Evolutionary conservation across 1,284 basidiomycete genomes (phyloP).

Genomic region (Baeospora myosura): DNA sequence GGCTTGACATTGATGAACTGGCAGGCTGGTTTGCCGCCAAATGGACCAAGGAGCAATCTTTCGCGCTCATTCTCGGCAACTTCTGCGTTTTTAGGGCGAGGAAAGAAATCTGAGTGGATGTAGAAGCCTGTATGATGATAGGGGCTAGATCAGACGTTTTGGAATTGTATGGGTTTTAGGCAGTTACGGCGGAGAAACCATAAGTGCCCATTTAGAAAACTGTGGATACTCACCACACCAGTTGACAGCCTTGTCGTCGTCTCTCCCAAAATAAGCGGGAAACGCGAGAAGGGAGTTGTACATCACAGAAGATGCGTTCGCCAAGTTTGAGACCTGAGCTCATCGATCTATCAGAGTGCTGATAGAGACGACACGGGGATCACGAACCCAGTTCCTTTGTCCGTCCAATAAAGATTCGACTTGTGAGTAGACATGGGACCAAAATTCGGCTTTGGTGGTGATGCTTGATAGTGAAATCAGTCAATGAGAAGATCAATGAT

Average conservation of each 20-base stretch:
- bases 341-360: neutral
- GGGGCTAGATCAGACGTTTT: slow-evolving; percentile 12
- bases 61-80: slow-evolving; percentile 13
- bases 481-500: slow-evolving; percentile 1
- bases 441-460: slow-evolving; percentile 66
- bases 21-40: slow-evolving; percentile 85
- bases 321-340: slow-evolving; percentile 72
- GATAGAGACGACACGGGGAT: neutral
- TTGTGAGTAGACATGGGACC: slow-evolving; percentile 65
- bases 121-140: slow-evolving; percentile 64
- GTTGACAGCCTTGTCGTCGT: slow-evolving; percentile 62
- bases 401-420: slow-evolving; percentile 55
- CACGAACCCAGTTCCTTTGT: slow-evolving; percentile 70
- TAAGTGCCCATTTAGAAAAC: slow-evolving; percentile 1
- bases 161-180: no score
- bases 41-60: slow-evolving; percentile 70
- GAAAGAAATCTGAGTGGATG: slow-evolving; percentile 59
- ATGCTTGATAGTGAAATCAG: slow-evolving; percentile 30
- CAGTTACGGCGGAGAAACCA: no score
- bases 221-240: slow-evolving; percentile 69
- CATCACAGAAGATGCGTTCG: slow-evolving; percentile 75
- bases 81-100: slow-evolving; percentile 29
- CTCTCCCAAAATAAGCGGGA: slow-evolving; percentile 56
- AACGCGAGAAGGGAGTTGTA: slow-evolving; percentile 71
- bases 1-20: slow-evolving; percentile 63